Percentiles rank a stretch among this genome's conserved stretches.
These are phyloP conservation scores for Nidula microcarpa DNA, from an alignment of 768 basidiomycete species.

Conservation along the genomic window DNA sequence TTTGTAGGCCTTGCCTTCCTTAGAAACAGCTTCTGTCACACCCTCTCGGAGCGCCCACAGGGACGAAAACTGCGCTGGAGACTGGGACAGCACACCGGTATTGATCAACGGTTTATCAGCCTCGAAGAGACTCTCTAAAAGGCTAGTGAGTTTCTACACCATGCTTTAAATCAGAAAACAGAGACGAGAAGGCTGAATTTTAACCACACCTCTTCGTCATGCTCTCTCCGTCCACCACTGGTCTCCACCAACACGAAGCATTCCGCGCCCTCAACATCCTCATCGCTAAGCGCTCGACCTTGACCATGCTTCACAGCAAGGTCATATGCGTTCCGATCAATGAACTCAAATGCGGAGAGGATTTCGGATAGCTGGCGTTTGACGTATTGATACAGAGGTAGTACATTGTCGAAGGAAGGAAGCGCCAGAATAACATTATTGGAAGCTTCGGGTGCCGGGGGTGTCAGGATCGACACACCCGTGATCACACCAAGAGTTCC, in stretches of 20 bases:
- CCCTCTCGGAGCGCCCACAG: slow-evolving; percentile 93
- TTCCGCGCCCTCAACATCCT: slow-evolving; percentile 72
- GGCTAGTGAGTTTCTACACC: slow-evolving; percentile 73
- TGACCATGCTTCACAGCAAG: slow-evolving; percentile 82
- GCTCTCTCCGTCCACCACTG: slow-evolving; percentile 86
- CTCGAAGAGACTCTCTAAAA: slow-evolving; percentile 77
- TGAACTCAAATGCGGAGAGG: slow-evolving; percentile 95
- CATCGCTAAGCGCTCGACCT: slow-evolving; percentile 68
- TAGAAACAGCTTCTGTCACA: slow-evolving; percentile 87
- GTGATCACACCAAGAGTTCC: slow-evolving; percentile 96
- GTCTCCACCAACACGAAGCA: slow-evolving; percentile 96
- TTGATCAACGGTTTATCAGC: slow-evolving; percentile 74
- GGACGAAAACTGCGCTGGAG: slow-evolving; percentile 82
- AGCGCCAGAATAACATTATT: slow-evolving; percentile 92
- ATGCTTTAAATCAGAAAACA: not conserved
- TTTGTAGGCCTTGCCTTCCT: slow-evolving; percentile 95
- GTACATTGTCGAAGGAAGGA: slow-evolving; percentile 82
- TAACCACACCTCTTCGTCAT: slow-evolving; percentile 82
- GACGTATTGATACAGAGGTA: slow-evolving; percentile 78
- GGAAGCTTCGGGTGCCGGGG: slow-evolving; percentile 75
- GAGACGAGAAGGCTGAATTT: slow-evolving; percentile 1
- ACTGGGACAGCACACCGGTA: slow-evolving; percentile 90
- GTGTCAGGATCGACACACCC: slow-evolving; percentile 90
- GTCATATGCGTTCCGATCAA: slow-evolving; percentile 83
- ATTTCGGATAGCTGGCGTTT: slow-evolving; percentile 89